phyloP scores from a whole-genome alignment of 495 filamentous ascomycete genomes.

The Aspergillus wentii region DNA sequence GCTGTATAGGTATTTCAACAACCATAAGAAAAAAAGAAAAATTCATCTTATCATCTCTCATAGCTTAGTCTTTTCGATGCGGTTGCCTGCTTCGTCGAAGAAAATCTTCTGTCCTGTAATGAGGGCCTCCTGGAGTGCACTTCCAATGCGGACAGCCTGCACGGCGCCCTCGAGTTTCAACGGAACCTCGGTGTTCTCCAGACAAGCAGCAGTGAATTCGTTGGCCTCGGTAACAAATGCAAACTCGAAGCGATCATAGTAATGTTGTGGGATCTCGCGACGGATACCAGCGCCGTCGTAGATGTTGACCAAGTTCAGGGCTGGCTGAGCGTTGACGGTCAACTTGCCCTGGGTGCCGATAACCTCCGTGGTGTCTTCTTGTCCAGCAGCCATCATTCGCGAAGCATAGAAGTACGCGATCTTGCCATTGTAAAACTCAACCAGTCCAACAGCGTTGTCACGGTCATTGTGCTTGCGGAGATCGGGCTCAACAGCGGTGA shows the following conservation, averaged over 20 bases:
- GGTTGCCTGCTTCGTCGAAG: conserved; percentile 45
- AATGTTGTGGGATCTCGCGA: conserved; percentile 52
- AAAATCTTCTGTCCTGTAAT: conserved; percentile 53
- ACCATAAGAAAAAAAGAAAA: conserved; percentile 2
- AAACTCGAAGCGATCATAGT: conserved; percentile 57
- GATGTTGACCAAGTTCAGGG: conserved; percentile 46
- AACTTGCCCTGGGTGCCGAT: conserved; percentile 60
- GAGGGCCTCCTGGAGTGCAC: conserved; percentile 55
- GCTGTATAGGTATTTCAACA: conserved; percentile 4
- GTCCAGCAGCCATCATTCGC: conserved; percentile 61
- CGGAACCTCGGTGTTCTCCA: conserved; percentile 50
- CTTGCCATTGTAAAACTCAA: conserved; percentile 58
- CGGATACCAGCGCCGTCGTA: conserved; percentile 44
- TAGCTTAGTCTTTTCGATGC: conserved; percentile 23
- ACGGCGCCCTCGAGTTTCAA: conserved; percentile 51
- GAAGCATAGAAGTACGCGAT: conserved; percentile 57
- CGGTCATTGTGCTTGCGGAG: conserved; percentile 52
- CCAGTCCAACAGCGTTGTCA: conserved; percentile 59
- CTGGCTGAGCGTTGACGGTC: conserved; percentile 51
- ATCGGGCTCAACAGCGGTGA: conserved; percentile 57
- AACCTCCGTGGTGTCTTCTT: conserved; percentile 60
- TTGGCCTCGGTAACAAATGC: conserved; percentile 61
- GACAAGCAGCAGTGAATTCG: conserved; percentile 50
- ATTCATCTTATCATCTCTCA: too few species aligned
- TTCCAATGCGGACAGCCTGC: conserved; percentile 55